These are phyloP conservation scores for Zymoseptoria brevis DNA, from an alignment of 2,329 filamentous ascomycete genomes.

Conservation along the genomic window DNA sequence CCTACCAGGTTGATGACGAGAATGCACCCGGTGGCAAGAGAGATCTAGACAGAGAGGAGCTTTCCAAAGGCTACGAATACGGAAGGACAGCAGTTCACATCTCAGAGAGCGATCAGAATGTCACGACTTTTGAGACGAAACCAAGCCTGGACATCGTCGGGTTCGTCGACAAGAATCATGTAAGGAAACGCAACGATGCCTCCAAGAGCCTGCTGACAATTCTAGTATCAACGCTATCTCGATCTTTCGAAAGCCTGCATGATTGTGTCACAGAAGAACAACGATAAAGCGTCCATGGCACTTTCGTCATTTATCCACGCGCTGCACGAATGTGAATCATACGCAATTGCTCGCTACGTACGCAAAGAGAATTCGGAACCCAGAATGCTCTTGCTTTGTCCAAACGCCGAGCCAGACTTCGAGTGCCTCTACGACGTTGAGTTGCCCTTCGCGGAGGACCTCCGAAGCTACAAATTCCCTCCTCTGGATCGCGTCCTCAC, in stretches of 20 bases:
- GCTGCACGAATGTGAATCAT: constrained; percentile 74
- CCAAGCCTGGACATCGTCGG: constrained; percentile 75
- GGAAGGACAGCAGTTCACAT: constrained; percentile 88
- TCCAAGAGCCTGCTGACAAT: not conserved
- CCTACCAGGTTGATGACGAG: constrained; percentile 73
- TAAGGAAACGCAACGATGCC: constrained; percentile 41
- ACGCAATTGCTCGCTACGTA: constrained; percentile 79
- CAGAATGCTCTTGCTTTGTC: constrained; percentile 67
- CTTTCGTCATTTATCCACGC: constrained; percentile 86
- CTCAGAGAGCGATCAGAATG: constrained; percentile 73
- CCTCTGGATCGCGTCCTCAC: constrained; percentile 82
- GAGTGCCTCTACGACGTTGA: constrained; percentile 87
- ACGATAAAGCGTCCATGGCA: constrained; percentile 74
- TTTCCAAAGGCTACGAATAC: constrained; percentile 93
- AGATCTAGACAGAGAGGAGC: constrained; percentile 70
- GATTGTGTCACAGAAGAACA: constrained; percentile 67
- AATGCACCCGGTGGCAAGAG: constrained; percentile 67
- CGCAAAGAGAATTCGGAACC: constrained; percentile 76
- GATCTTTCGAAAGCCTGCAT: constrained; percentile 74
- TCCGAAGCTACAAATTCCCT: constrained; percentile 84
- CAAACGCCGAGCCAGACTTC: constrained; percentile 66
- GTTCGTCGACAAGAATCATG: constrained; percentile 59
- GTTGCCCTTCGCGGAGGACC: constrained; percentile 86
- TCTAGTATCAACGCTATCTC: constrained; percentile 68
- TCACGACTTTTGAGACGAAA: constrained; percentile 76